phyloP scores from a whole-genome alignment of 2,329 filamentous ascomycete genomes.

The Epichloe glyceriae region DNA sequence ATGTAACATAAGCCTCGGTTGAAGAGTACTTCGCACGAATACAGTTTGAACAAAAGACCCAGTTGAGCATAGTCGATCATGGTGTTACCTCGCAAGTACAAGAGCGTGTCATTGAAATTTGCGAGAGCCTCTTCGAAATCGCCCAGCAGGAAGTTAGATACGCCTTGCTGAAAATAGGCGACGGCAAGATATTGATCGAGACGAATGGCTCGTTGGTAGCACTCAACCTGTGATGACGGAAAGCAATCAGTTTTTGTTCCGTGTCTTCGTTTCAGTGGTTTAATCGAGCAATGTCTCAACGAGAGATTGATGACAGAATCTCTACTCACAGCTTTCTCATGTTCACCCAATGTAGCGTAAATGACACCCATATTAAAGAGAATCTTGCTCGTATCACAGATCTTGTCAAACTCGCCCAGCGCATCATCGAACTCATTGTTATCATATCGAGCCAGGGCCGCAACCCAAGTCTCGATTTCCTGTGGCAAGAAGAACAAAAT shows the following conservation, averaged over 20 bases:
- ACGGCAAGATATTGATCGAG: conserved; percentile 94
- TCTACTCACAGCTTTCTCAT: conserved; percentile 75
- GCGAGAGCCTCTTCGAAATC: conserved; percentile 95
- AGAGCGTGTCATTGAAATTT: conserved; percentile 95
- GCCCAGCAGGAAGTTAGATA: conserved; percentile 92
- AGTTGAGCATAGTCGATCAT: conserved; percentile 97
- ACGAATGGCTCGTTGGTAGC: conserved; percentile 80
- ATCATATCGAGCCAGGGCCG: conserved; percentile 82
- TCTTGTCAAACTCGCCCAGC: conserved; percentile 68
- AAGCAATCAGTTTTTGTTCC: background rate
- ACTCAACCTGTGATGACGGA: conserved; percentile 56
- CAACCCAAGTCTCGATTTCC: conserved; percentile 99
- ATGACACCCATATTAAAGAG: conserved; percentile 98
- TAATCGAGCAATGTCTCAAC: background rate
- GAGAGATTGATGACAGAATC: background rate
- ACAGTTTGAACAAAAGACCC: conserved; percentile 88
- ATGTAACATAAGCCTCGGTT: conserved; percentile 96
- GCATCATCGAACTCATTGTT: conserved; percentile 95
- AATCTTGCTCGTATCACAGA: conserved; percentile 94
- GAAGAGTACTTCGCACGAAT: conserved; percentile 95
- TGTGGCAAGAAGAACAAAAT: conserved; percentile 21
- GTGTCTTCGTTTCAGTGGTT: background rate
- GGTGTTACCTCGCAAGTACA: conserved; percentile 90
- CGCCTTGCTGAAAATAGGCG: conserved; percentile 95
- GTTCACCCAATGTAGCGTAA: conserved; percentile 88